Conservation (phyloP, 192 early-diverging fungal species). For the Pilaira anomala region DNA sequence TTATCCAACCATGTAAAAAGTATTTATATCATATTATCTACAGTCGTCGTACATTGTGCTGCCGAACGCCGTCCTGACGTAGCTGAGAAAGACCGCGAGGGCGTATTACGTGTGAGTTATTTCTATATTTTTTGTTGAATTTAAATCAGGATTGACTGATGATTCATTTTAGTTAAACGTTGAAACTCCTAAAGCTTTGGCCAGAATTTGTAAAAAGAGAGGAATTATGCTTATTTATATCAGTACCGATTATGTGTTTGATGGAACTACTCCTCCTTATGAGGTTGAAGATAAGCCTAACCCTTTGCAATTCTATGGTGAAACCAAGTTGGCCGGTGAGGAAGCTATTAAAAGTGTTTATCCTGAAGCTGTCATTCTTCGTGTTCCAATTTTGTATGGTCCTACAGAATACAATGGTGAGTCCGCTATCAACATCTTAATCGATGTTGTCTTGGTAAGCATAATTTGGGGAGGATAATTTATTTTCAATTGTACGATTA, state of each 20-base stretch:
- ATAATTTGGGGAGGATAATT: background rate
- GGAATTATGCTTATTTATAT: constrained; percentile 74
- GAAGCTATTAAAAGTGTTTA: constrained; percentile 52
- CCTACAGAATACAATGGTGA: constrained; percentile 61
- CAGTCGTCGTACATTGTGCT: constrained; percentile 77
- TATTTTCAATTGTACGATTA: background rate
- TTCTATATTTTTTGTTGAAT: background rate
- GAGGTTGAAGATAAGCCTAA: constrained; percentile 61
- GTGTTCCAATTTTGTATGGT: constrained; percentile 83
- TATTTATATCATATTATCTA: background rate
- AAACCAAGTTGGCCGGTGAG: constrained; percentile 77
- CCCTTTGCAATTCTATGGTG: constrained; percentile 84
- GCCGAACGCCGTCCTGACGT: constrained; percentile 85
- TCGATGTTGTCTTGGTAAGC: constrained; percentile 60
- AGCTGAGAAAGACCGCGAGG: constrained; percentile 61
- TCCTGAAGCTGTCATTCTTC: constrained; percentile 60
- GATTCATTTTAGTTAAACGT: constrained; percentile 59
- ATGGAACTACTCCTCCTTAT: constrained; percentile 81
- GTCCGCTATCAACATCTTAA: constrained; percentile 72
- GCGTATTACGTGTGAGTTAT: constrained; percentile 45
- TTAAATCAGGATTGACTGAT: background rate
- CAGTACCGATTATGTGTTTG: constrained; percentile 93
- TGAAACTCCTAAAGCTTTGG: constrained; percentile 54
- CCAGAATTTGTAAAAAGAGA: constrained; percentile 42
- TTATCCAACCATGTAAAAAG: background rate